These are phyloP conservation scores for Lactarius sp. DNA, from an alignment of 768 basidiomycete species.

Conservation along the genomic window DNA sequence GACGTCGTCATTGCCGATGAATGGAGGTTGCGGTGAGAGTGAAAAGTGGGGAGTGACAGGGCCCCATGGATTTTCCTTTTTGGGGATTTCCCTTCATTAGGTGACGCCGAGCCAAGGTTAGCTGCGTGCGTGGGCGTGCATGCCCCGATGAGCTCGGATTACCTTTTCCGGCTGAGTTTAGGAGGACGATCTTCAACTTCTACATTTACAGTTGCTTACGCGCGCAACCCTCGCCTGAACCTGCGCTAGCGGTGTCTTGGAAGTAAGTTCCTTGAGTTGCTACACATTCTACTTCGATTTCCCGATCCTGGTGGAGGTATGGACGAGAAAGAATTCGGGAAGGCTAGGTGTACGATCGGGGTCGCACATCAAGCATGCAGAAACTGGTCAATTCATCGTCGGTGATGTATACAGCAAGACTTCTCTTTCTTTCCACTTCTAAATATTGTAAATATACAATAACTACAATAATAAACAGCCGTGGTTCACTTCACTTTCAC, in stretches of 20 bases:
- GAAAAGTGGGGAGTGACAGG: not conserved
- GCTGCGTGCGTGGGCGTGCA: conserved; percentile 3
- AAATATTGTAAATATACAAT: conserved; percentile 26
- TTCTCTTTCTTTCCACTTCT: conserved; percentile 20
- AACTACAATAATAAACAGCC: conserved; percentile 26
- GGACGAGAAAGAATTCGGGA: not conserved
- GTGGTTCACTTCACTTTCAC: conserved; percentile 18
- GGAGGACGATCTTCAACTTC: conserved; percentile 11
- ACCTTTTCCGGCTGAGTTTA: not conserved
- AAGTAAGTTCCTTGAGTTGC: not conserved
- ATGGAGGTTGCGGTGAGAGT: conserved; percentile 6
- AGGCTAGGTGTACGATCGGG: conserved; percentile 1
- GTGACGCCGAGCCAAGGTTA: conserved; percentile 5
- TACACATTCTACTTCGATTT: not conserved
- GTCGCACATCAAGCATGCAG: not conserved
- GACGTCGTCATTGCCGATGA: not conserved
- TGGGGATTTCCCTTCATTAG: not conserved
- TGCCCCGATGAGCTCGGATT: conserved; percentile 22
- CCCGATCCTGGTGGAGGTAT: not conserved
- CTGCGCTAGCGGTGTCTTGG: conserved; percentile 1
- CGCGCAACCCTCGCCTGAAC: not conserved
- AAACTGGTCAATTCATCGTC: conserved; percentile 8
- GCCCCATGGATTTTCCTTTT: not conserved
- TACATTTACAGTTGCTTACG: conserved; percentile 4
- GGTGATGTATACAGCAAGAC: not conserved